Conservation (phyloP, 805 yeast genomes). For the Cyberlindnera lachancei region DNA sequence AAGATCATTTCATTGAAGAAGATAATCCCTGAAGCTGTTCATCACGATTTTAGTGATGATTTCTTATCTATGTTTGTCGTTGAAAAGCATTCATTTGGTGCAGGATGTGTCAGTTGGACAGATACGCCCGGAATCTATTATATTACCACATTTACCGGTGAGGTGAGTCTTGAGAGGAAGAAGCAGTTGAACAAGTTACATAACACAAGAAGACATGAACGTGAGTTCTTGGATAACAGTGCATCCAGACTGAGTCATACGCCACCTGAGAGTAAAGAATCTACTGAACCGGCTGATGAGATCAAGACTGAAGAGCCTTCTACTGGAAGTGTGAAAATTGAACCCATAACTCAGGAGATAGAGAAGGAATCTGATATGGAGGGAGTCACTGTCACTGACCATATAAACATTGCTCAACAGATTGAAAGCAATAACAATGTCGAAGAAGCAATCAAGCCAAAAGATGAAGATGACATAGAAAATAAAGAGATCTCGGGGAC, state of each 20-base stretch:
- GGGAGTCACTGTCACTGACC: too few species aligned
- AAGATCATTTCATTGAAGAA: slow-evolving; percentile 74
- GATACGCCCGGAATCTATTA: slow-evolving; percentile 69
- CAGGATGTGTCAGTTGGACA: slow-evolving; percentile 85
- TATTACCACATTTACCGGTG: slow-evolving; percentile 40
- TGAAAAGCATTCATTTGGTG: slow-evolving; percentile 53
- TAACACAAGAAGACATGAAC: slow-evolving; percentile 20
- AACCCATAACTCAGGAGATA: neutral
- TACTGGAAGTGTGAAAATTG: too few species aligned
- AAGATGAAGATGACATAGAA: too few species aligned
- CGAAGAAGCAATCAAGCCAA: too few species aligned
- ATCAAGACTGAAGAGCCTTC: neutral
- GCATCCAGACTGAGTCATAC: slow-evolving; percentile 3
- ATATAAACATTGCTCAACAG: too few species aligned
- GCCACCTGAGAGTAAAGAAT: neutral
- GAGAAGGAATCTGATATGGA: too few species aligned
- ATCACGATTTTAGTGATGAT: slow-evolving; percentile 45
- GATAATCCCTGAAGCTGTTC: slow-evolving; percentile 69
- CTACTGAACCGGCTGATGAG: neutral
- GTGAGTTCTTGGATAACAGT: slow-evolving; percentile 10
- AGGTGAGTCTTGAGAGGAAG: slow-evolving; percentile 12
- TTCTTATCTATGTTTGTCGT: slow-evolving; percentile 61
- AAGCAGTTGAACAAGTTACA: slow-evolving; percentile 27
- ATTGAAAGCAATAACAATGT: too few species aligned
- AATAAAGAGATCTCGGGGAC: too few species aligned